Percentiles rank a stretch among this genome's conserved stretches.
phyloP scores from a whole-genome alignment of 768 basidiomycete species.

The Kwoniella botswanensis region DNA sequence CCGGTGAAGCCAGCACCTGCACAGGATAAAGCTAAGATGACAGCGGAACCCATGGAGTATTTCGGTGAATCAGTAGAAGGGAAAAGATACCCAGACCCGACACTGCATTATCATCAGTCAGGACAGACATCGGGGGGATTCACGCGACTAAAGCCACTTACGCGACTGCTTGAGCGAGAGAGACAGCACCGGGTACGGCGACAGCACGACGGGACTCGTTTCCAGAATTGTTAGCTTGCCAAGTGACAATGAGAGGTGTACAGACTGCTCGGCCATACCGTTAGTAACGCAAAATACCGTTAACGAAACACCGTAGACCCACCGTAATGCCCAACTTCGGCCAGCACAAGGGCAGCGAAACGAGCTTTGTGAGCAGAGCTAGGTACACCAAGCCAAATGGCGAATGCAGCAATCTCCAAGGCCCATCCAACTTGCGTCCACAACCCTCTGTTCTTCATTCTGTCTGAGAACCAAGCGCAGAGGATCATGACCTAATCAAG shows the following conservation, averaged over 20 bases:
- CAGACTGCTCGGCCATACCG: conserved; percentile 9
- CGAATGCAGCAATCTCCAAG: conserved; percentile 29
- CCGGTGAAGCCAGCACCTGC: conserved; percentile 22
- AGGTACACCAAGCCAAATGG: conserved; percentile 22
- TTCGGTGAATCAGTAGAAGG: conserved; percentile 24
- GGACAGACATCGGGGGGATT: too few relatives aligned
- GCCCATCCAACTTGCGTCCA: conserved; percentile 23
- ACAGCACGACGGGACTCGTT: conserved; percentile 30
- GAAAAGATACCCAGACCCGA: conserved; percentile 16
- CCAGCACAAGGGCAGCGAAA: conserved; percentile 32
- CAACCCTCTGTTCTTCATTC: conserved; percentile 18
- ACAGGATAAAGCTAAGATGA: conserved; percentile 24
- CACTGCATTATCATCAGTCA: neutral
- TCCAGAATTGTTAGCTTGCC: conserved; percentile 30
- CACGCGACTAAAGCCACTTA: neutral
- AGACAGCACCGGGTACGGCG: conserved; percentile 27
- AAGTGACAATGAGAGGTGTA: conserved; percentile 31
- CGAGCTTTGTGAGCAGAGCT: conserved; percentile 16
- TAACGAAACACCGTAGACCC: neutral
- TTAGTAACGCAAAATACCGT: neutral
- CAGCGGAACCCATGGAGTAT: conserved; percentile 31
- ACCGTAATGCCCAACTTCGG: conserved; percentile 33
- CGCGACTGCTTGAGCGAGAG: conserved; percentile 31
- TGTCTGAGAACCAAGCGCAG: conserved; percentile 25
- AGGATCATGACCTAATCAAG: conserved; percentile 23